Evolutionary conservation across 2,329 filamentous ascomycete genomes (phyloP).

Genomic region (Microdochium nivale): DNA sequence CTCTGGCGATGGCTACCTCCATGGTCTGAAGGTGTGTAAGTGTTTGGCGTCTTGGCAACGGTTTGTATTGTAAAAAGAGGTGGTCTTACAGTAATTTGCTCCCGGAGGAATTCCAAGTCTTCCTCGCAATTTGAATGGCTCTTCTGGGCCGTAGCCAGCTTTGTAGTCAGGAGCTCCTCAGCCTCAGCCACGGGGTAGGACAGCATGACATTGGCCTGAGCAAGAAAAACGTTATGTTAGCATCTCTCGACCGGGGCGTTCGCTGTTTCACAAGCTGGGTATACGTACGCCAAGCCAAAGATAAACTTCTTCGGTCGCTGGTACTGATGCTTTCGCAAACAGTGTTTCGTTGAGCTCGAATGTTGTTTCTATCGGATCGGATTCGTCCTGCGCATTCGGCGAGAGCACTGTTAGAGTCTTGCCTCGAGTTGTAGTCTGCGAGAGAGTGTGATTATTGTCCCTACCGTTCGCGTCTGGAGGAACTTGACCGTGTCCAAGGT

Average conservation of each 20-base stretch:
- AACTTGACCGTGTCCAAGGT: constrained; percentile 89
- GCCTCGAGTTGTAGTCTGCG: not conserved
- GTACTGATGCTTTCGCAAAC: constrained; percentile 78
- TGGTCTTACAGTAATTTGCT: constrained; percentile 79
- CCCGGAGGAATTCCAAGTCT: constrained; percentile 87
- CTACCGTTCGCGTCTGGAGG: constrained; percentile 65
- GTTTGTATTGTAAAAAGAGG: not conserved
- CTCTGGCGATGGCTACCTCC: constrained; percentile 89
- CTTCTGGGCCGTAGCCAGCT: constrained; percentile 69
- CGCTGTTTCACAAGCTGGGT: constrained; percentile 1
- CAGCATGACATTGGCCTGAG: constrained; percentile 90
- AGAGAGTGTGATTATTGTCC: constrained; percentile 7
- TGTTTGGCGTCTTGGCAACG: too few relatives aligned
- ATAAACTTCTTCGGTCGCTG: constrained; percentile 83
- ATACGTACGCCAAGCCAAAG: constrained; percentile 83
- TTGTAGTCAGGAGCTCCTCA: constrained; percentile 65
- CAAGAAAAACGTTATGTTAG: constrained; percentile 11
- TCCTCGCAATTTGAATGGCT: constrained; percentile 87
- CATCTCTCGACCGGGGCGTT: not conserved
- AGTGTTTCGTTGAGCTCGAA: constrained; percentile 97
- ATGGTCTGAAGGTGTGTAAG: constrained; percentile 55
- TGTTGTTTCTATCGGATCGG: constrained; percentile 75
- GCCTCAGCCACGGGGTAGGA: constrained; percentile 89
- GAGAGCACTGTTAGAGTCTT: constrained; percentile 1
- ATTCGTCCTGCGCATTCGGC: constrained; percentile 28